Base-by-base conservation (phyloP, 139 green algal genomes). In the Picochlorum sp. region DNA sequence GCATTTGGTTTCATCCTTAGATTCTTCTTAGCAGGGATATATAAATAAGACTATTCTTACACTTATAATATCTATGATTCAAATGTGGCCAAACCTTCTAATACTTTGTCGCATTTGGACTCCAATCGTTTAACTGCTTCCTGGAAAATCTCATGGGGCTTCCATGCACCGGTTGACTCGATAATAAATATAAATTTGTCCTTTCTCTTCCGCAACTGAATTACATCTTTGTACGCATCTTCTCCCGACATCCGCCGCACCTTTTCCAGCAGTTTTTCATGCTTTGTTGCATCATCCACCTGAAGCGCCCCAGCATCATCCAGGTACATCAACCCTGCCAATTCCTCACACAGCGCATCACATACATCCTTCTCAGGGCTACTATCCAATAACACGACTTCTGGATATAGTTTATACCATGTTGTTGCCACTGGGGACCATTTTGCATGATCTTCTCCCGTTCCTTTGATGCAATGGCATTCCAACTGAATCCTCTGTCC, bases 111-210 rank as follows among this genome's bases (percentile, higher is more conserved):
- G 23, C 81, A 87, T 75, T 96, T 96, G n/a, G 67, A 71, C 2
- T 66, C 18, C 32, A 96, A 77, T 6, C 89, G 69, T 21, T 85
- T 77, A 4, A 95, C 44, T 2, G 89, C 85, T 57, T 86, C 77
- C 6, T 62, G 15, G 37, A 95, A 87, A 7, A 96, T 71, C 66
- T 84, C 77, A 10, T 85, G 59, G 1, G 90, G 82, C 16, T 71
- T 75, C 58, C 93, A 72, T n/a, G 79, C 75, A 7, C 91, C 92
- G 5, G 84, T 87, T 11, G 71, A 87, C 80, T 99, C 88, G 5
- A 99, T 86, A n/a, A 90, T 96, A 74, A 96, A 99, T 49, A 99
- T 92, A 73, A 97, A 97, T 75, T 96, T 89, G 62, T 97, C 82
- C 73, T 97, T 96, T 18, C 76, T 63, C 69, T 95, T 92, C 26